phyloP scores from a whole-genome alignment of 2,329 filamentous ascomycete species.

The Beauveria sp. region DNA sequence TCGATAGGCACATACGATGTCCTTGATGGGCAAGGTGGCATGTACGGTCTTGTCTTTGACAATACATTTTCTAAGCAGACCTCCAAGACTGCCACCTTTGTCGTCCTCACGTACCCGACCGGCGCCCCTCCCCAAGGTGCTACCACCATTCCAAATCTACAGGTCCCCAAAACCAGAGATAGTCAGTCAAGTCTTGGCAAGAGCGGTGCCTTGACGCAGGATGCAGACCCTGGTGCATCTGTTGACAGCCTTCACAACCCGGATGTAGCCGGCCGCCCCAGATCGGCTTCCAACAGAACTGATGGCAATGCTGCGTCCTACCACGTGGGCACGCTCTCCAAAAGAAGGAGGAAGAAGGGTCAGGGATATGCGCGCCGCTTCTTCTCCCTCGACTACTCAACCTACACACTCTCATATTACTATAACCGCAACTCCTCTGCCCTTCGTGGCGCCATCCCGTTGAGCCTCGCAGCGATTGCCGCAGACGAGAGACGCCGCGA shows the following conservation, averaged over 20 bases:
- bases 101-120: slow-evolving; percentile 88
- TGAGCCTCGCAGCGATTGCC: slow-evolving; percentile 84
- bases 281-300: slow-evolving; percentile 46
- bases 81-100: slow-evolving; percentile 91
- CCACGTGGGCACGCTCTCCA: slow-evolving; percentile 81
- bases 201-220: slow-evolving; percentile 36
- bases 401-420: slow-evolving; percentile 93
- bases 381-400: slow-evolving; percentile 92
- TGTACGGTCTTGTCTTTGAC: slow-evolving; percentile 96
- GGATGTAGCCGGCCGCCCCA: slow-evolving; percentile 31
- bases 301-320: slow-evolving; percentile 32
- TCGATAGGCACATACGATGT: slow-evolving; percentile 87
- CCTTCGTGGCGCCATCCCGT: slow-evolving; percentile 81
- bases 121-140: slow-evolving; percentile 68
- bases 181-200: slow-evolving; percentile 48
- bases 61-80: slow-evolving; percentile 97
- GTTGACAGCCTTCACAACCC: slow-evolving; percentile 55
- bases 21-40: slow-evolving; percentile 65
- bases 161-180: slow-evolving; percentile 27
- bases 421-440: slow-evolving; percentile 90
- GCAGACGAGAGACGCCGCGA: slow-evolving; percentile 83
- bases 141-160: slow-evolving; percentile 58
- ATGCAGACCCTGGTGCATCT: slow-evolving; percentile 43
- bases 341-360: slow-evolving; percentile 85
- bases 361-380: slow-evolving; percentile 90